phyloP scores from a whole-genome alignment of 2,329 filamentous ascomycete species.

The Zalaria obscura region DNA sequence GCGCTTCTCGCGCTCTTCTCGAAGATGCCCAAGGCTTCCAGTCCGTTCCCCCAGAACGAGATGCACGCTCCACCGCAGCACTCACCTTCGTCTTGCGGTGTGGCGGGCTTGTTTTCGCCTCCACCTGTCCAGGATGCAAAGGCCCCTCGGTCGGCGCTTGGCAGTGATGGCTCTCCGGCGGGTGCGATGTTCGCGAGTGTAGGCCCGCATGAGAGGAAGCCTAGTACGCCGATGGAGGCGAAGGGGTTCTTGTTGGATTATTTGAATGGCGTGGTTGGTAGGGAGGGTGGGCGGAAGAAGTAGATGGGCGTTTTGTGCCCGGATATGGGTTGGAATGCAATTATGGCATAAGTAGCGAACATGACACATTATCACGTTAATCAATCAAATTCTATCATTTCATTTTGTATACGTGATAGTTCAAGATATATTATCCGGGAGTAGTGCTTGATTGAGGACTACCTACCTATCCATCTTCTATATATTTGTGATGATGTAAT shows the following conservation, averaged over 20 bases:
- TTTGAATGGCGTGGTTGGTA: conserved; percentile 18
- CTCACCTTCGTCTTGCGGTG: neutral
- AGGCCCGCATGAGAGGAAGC: conserved; percentile 5
- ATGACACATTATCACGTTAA: too few species aligned
- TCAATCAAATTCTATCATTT: too few species aligned
- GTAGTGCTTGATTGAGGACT: too few species aligned
- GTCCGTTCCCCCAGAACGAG: too few species aligned
- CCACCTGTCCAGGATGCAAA: neutral
- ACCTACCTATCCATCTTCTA: too few species aligned
- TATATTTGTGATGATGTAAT: too few species aligned
- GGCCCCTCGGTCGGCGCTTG: too few species aligned
- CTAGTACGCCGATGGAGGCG: conserved; percentile 14
- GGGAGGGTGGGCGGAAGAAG: conserved; percentile 1
- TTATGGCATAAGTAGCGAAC: too few species aligned
- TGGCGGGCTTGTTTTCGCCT: neutral
- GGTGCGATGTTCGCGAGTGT: conserved; percentile 3
- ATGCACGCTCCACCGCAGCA: neutral
- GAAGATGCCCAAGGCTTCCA: conserved; percentile 1
- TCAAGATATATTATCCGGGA: too few species aligned
- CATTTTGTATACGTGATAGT: too few species aligned
- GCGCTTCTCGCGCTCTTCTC: conserved; percentile 8
- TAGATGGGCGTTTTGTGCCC: neutral
- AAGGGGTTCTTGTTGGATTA: conserved; percentile 21
- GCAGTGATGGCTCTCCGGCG: neutral
- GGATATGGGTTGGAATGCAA: too few species aligned